A percentile compares a stretch with the other conserved stretches of the same genome.
These are phyloP conservation scores for Handroanthus guayacan DNA, from an alignment of 257 asterid species.

Conservation along the genomic window DNA sequence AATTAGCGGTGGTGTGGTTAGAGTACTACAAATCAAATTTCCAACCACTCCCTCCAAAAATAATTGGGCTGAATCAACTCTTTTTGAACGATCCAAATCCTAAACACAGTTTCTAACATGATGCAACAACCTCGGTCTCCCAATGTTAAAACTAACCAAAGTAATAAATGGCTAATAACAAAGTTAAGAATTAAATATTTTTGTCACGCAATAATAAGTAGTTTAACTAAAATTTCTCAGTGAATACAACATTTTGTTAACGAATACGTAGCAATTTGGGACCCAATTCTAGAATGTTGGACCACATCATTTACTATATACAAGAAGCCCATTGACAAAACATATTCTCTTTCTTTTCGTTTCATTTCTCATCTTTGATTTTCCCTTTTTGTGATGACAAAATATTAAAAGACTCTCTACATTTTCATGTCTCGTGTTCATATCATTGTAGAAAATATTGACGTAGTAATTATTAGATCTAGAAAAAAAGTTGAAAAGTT, in stretches of 20 bases:
- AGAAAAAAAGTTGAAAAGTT: not conserved
- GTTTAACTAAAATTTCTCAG: not conserved
- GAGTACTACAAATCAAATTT: too few species aligned
- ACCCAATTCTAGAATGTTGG: conserved; percentile 22
- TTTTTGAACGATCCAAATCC: too few species aligned
- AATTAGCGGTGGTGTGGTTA: too few species aligned
- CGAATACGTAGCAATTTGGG: not conserved
- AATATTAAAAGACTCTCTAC: not conserved
- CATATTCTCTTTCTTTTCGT: not conserved
- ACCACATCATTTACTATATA: not conserved
- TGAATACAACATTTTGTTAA: not conserved
- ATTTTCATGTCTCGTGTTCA: not conserved
- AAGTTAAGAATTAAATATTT: too few species aligned
- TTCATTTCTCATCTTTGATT: not conserved
- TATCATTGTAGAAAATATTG: not conserved
- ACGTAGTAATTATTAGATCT: not conserved
- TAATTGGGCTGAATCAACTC: too few species aligned
- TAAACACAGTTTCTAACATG: too few species aligned
- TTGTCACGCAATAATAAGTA: not conserved
- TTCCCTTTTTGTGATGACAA: not conserved
- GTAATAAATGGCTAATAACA: too few species aligned
- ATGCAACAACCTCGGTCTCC: too few species aligned
- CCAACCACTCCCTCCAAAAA: too few species aligned
- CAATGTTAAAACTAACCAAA: not conserved
- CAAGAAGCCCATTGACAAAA: not conserved